A percentile compares a stretch with the other conserved stretches of the same genome.
phyloP scores from a whole-genome alignment of 306 rosid species.

The Fragaria iinumae region DNA sequence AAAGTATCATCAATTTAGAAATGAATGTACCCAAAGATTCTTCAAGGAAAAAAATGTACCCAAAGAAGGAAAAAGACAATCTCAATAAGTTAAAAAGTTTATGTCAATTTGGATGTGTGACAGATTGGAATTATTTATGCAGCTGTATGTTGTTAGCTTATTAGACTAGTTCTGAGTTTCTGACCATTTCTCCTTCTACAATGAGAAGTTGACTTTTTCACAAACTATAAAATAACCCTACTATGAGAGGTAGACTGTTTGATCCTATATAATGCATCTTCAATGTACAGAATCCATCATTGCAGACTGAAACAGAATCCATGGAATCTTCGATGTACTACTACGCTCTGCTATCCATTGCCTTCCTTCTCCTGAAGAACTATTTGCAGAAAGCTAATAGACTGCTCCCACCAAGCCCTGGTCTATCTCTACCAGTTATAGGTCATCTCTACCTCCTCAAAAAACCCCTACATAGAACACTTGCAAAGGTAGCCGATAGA shows the following conservation, averaged over 20 bases:
- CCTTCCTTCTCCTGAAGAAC: slow-evolving; percentile 3
- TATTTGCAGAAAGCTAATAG: background rate
- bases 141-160: background rate
- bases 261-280: background rate
- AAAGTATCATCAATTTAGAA: background rate
- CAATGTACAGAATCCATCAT: background rate
- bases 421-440: slow-evolving; percentile 21
- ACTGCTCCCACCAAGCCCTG: slow-evolving; percentile 37
- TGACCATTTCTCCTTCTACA: background rate
- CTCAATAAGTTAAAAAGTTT: background rate
- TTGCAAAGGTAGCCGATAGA: slow-evolving; percentile 23
- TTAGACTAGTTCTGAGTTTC: background rate
- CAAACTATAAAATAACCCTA: background rate
- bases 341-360: background rate
- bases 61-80: background rate
- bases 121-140: background rate
- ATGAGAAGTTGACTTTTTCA: background rate
- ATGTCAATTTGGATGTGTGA: background rate
- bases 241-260: background rate
- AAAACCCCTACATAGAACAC: slow-evolving; percentile 32
- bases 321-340: slow-evolving; percentile 15
- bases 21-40: too few species aligned
- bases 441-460: slow-evolving; percentile 45
- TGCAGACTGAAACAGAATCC: background rate
- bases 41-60: too few species aligned